These are phyloP conservation scores for Nicotiana benthamiana DNA, from an alignment of 257 asterid species.

Conservation along the genomic window DNA sequence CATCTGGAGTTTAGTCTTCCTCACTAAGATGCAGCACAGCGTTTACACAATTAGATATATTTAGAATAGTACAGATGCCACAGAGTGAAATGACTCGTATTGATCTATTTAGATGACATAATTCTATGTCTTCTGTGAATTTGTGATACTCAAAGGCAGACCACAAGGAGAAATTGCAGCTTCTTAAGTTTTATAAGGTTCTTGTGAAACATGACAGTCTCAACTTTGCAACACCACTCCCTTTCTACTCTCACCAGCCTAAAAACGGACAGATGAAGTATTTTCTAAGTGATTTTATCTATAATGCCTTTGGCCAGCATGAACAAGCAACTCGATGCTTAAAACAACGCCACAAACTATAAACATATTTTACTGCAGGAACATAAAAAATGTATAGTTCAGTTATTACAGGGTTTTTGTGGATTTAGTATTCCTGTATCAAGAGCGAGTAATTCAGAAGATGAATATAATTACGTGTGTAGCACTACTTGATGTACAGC, in stretches of 20 bases:
- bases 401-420: background rate
- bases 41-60: background rate
- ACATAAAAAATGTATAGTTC: too few species aligned
- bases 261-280: background rate
- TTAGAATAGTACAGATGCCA: background rate
- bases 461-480: background rate
- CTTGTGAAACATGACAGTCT: background rate
- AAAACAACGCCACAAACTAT: background rate
- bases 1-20: background rate
- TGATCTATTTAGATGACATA: background rate
- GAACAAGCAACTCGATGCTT: background rate
- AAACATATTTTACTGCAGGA: background rate
- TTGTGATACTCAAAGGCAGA: background rate
- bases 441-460: background rate
- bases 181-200: background rate
- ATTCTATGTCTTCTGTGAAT: background rate
- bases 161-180: background rate
- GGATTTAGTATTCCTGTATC: background rate
- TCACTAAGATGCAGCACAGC: background rate
- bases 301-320: background rate
- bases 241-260: background rate
- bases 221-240: background rate
- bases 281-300: background rate
- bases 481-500: too few species aligned
- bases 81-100: background rate